Conservation (phyloP, 805 yeast species). For the Wickerhamomyces alni region DNA sequence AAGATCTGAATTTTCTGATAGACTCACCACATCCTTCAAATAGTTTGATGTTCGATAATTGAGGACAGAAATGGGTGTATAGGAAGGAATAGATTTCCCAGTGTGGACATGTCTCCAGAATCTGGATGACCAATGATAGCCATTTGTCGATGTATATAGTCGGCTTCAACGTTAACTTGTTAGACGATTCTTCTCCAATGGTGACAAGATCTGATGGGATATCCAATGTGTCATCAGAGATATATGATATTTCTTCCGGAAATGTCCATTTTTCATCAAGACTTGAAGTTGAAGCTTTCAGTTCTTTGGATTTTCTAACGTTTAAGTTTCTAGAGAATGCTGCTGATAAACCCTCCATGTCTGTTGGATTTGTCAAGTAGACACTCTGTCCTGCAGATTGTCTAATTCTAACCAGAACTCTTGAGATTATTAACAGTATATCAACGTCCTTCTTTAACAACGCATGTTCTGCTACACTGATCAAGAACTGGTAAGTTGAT, state of each 20-base stretch:
- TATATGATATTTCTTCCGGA: constrained; percentile 50
- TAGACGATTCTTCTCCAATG: constrained; percentile 19
- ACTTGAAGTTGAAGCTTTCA: constrained; percentile 5
- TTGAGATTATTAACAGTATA: constrained; percentile 40
- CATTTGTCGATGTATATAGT: constrained; percentile 43
- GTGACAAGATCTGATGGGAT: constrained; percentile 28
- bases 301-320: constrained; percentile 18
- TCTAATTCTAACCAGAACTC: constrained; percentile 51
- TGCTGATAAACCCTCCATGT: constrained; percentile 62
- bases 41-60: constrained; percentile 50
- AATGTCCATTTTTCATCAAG: constrained; percentile 44
- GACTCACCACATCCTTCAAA: constrained; percentile 39
- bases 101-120: constrained; percentile 46
- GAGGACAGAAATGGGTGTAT: constrained; percentile 66
- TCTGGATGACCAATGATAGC: constrained; percentile 42
- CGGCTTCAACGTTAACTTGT: constrained; percentile 10
- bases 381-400: constrained; percentile 38
- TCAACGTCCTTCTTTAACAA: constrained; percentile 29
- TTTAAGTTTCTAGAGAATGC: constrained; percentile 45
- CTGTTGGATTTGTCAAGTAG: constrained; percentile 46
- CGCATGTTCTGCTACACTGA: constrained; percentile 29
- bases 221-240: constrained; percentile 39
- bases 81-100: constrained; percentile 71
- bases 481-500: constrained; percentile 19
- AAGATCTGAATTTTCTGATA: constrained; percentile 34